Conservation (phyloP, 2,329 filamentous ascomycete species). For the Pseudocercospora vitis region DNA sequence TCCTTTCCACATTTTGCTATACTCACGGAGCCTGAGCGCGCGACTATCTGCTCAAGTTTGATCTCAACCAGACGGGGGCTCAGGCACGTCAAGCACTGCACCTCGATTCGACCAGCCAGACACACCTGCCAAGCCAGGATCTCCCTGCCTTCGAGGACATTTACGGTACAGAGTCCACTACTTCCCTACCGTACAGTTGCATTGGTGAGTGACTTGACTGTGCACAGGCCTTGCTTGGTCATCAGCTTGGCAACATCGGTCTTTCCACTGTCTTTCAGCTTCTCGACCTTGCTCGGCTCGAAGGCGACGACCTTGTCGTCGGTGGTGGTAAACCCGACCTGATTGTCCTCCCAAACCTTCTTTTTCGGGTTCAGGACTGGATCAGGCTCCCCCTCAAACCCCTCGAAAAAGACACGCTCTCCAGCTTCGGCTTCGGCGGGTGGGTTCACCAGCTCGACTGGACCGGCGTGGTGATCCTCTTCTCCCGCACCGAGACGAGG, state of each 20-base stretch:
- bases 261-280: constrained; percentile 64
- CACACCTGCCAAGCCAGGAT: too few relatives aligned
- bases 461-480: constrained; percentile 79
- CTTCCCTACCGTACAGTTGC: constrained; percentile 72
- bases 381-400: constrained; percentile 91
- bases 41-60: too few relatives aligned
- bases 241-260: constrained; percentile 63
- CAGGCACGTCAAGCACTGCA: too few relatives aligned
- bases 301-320: constrained; percentile 80
- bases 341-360: constrained; percentile 97
- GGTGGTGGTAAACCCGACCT: constrained; percentile 93
- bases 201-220: constrained; percentile 74
- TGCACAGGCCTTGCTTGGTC: constrained; percentile 80
- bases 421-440: constrained; percentile 77
- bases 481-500: constrained; percentile 80
- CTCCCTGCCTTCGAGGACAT: too few relatives aligned
- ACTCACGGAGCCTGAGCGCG: too few relatives aligned
- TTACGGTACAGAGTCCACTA: too few relatives aligned
- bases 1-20: too few relatives aligned
- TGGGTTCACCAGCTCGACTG: constrained; percentile 87
- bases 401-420: constrained; percentile 88
- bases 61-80: too few relatives aligned
- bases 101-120: too few relatives aligned
- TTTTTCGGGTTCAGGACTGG: constrained; percentile 97
- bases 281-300: constrained; percentile 73